These are phyloP conservation scores for Paspalum vaginatum DNA, from an alignment of 176 grass and related monocot genomes.

Conservation along the genomic window DNA sequence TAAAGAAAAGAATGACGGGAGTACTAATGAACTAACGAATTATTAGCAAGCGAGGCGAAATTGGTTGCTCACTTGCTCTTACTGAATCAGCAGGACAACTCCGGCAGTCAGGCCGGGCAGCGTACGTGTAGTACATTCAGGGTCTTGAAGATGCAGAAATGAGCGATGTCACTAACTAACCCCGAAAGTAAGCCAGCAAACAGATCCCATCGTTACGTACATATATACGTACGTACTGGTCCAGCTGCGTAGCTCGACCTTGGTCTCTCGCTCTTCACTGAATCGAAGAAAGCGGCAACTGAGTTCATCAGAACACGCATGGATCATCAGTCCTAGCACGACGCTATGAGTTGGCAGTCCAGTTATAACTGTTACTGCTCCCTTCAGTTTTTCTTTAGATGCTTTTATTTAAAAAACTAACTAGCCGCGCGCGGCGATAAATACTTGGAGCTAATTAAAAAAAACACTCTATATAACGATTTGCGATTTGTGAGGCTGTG, in stretches of 20 bases:
- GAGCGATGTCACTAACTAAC: background rate
- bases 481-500: background rate
- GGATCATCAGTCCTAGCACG: background rate
- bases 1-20: too few relatives aligned
- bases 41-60: too few relatives aligned
- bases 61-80: conserved; percentile 19
- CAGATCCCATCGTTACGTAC: conserved; percentile 12
- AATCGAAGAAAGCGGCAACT: background rate
- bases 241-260: background rate
- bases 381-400: too few relatives aligned
- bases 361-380: background rate
- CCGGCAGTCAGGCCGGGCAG: background rate
- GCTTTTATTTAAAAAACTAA: too few relatives aligned
- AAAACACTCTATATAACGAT: background rate
- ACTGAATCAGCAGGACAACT: conserved; percentile 32
- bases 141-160: background rate
- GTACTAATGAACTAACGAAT: too few relatives aligned
- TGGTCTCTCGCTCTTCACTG: background rate
- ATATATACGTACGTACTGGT: background rate
- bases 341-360: background rate
- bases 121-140: background rate
- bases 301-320: background rate
- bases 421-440: too few relatives aligned
- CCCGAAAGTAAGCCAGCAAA: background rate
- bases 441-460: background rate